These are phyloP conservation scores for Chrysoporthe deuterocubensis DNA, from an alignment of 2,329 filamentous ascomycete genomes.

Conservation along the genomic window DNA sequence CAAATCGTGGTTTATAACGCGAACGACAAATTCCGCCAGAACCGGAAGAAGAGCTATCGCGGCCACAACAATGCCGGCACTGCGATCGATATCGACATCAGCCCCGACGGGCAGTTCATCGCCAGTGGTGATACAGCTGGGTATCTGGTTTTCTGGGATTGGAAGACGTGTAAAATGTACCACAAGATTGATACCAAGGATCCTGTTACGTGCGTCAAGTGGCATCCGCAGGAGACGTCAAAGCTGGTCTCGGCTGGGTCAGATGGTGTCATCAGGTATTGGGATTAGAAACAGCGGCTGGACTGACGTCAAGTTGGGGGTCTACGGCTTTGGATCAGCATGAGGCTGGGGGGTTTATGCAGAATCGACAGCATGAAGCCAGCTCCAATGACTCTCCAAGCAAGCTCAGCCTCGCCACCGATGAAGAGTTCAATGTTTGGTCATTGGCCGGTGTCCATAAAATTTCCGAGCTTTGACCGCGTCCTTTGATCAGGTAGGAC, in stretches of 20 bases:
- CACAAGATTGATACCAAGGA: slow-evolving; percentile 91
- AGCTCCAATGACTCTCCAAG: background rate
- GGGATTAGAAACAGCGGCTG: slow-evolving; percentile 66
- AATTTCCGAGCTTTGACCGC: too few species aligned
- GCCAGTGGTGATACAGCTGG: slow-evolving; percentile 85
- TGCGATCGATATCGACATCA: slow-evolving; percentile 86
- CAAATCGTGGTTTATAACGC: slow-evolving; percentile 95
- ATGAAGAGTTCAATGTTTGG: background rate
- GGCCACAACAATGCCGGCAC: slow-evolving; percentile 97
- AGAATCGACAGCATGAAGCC: background rate
- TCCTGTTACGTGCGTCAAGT: slow-evolving; percentile 83
- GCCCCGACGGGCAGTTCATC: slow-evolving; percentile 90
- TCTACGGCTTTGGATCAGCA: background rate
- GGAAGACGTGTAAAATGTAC: slow-evolving; percentile 99
- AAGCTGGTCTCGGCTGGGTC: slow-evolving; percentile 91
- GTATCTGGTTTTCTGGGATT: slow-evolving; percentile 96
- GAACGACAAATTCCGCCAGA: slow-evolving; percentile 94
- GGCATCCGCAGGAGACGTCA: slow-evolving; percentile 97
- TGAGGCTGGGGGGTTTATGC: too few species aligned
- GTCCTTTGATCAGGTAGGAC: too few species aligned
- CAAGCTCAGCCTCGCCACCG: background rate
- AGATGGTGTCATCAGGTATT: slow-evolving; percentile 88
- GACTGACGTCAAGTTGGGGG: background rate
- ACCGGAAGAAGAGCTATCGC: slow-evolving; percentile 94
- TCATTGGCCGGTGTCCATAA: background rate